Conservation (phyloP, 257 asterid species). For the Cordia subcordata region DNA sequence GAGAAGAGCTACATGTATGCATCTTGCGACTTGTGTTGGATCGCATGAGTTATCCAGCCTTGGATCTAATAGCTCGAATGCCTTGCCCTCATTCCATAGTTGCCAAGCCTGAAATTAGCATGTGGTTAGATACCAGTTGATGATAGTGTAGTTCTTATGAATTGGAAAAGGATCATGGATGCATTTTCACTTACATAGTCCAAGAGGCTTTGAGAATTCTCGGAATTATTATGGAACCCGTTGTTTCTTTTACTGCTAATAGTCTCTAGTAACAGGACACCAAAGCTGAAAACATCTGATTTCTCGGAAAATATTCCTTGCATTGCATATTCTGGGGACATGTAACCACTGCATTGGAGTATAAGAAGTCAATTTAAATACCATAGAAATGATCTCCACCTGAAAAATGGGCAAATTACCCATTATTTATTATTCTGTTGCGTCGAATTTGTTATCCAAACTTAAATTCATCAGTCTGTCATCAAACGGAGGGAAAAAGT, state of each 20-base stretch:
- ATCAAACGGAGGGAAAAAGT: too few species aligned
- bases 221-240: neutral
- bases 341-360: too few species aligned
- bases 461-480: too few species aligned
- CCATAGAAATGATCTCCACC: neutral
- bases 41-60: neutral
- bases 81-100: constrained; percentile 7
- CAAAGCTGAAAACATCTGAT: constrained; percentile 6
- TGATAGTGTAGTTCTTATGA: neutral
- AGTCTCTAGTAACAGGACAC: constrained; percentile 11
- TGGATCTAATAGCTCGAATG: constrained; percentile 2
- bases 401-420: neutral
- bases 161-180: neutral
- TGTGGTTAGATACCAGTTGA: neutral
- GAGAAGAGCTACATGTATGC: constrained; percentile 9
- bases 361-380: too few species aligned
- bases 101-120: constrained; percentile 3
- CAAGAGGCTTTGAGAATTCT: neutral
- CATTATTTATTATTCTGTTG: neutral
- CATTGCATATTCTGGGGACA: too few species aligned
- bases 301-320: too few species aligned
- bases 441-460: too few species aligned
- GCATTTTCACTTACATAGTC: constrained; percentile 1
- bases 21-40: constrained; percentile 2
- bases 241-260: constrained; percentile 2